phyloP scores from a whole-genome alignment of 495 filamentous ascomycete species.

The Aspergillus incahuasiensis region DNA sequence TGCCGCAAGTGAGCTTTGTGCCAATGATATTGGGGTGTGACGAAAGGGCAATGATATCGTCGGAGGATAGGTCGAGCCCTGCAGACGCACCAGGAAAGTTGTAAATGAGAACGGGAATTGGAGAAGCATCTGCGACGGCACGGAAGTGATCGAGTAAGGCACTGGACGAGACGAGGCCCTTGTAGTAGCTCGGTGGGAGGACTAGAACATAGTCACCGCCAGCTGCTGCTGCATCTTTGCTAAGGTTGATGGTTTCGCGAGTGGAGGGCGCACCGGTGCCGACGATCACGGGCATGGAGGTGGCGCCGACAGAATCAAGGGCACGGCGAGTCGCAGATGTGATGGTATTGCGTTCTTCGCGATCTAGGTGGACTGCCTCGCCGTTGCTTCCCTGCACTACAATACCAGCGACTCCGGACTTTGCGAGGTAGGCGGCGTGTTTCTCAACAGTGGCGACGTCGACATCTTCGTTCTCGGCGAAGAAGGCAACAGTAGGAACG shows the following conservation, averaged over 20 bases:
- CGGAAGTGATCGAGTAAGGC: slow-evolving; percentile 69
- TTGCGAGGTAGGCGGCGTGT: slow-evolving; percentile 79
- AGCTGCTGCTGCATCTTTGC: slow-evolving; percentile 65
- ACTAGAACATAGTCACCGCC: slow-evolving; percentile 84
- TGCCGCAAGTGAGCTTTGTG: slow-evolving; percentile 89
- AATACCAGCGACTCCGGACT: slow-evolving; percentile 73
- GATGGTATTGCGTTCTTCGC: slow-evolving; percentile 63
- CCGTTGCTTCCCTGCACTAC: slow-evolving; percentile 88
- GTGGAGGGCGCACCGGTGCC: slow-evolving; percentile 81
- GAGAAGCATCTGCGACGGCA: slow-evolving; percentile 72
- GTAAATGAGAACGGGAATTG: slow-evolving; percentile 87
- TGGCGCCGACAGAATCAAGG: slow-evolving; percentile 64
- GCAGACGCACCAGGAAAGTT: slow-evolving; percentile 83
- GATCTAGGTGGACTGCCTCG: slow-evolving; percentile 76
- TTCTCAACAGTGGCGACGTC: slow-evolving; percentile 64
- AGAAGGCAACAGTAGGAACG: slow-evolving; percentile 68
- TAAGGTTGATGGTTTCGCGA: slow-evolving; percentile 79
- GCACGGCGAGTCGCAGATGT: slow-evolving; percentile 71
- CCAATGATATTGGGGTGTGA: slow-evolving; percentile 84
- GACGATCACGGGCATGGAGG: slow-evolving; percentile 71
- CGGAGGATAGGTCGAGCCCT: slow-evolving; percentile 78
- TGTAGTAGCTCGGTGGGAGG: slow-evolving; percentile 84
- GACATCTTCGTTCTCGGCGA: slow-evolving; percentile 53
- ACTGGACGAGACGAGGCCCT: slow-evolving; percentile 51
- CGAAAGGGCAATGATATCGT: slow-evolving; percentile 68